phyloP scores from a whole-genome alignment of 306 rosid species.

The Cajanus cajan region DNA sequence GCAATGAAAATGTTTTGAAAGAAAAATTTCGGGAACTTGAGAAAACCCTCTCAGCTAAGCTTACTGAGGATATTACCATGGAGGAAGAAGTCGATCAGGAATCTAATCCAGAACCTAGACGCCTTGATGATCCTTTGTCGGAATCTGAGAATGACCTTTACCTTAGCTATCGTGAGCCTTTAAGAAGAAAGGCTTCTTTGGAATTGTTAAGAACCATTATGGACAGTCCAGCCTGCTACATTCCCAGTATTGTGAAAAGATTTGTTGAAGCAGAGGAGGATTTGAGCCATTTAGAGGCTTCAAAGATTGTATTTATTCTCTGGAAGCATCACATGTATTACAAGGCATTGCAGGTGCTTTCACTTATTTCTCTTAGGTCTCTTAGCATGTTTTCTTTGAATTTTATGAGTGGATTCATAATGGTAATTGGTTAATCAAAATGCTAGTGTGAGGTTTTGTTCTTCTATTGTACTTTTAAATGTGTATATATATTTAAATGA shows the following conservation, averaged over 20 bases:
- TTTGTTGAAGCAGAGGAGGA: neutral
- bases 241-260: neutral
- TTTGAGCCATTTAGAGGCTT: neutral
- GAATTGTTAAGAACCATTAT: neutral
- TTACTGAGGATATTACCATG: neutral
- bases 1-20: neutral
- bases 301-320: neutral
- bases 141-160: neutral
- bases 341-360: neutral
- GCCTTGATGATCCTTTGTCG: neutral
- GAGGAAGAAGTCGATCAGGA: neutral
- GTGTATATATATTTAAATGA: neutral
- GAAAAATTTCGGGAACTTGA: neutral
- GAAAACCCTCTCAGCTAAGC: neutral
- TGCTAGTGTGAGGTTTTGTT: neutral
- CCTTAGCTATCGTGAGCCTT: neutral
- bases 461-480: neutral
- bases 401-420: neutral
- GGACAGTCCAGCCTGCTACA: neutral
- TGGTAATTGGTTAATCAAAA: neutral
- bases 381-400: neutral
- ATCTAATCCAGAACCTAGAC: neutral
- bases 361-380: neutral
- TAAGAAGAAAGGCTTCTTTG: neutral
- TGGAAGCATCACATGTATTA: neutral